Evolutionary conservation across 225 moss, liverwort and hornwort genomes (phyloP).

Genomic region (Anthoceros angustus): DNA sequence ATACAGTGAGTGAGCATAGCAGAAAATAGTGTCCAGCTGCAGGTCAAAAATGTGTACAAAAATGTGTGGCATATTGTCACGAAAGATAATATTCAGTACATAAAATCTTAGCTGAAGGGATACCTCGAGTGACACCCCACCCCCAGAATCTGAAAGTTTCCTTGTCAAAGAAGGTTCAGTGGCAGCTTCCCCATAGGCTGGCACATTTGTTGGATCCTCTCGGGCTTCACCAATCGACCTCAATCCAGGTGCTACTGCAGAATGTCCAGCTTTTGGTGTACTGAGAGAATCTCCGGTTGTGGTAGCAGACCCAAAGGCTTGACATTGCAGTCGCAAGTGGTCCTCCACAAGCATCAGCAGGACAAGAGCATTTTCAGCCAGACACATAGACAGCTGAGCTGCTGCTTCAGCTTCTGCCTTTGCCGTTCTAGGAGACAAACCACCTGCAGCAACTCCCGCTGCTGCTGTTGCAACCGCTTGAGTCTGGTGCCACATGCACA

Average conservation of each 20-base stretch:
- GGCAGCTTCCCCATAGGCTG: constrained; percentile 17
- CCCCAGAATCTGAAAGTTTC: constrained; percentile 22
- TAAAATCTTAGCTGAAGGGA: neutral
- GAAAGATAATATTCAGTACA: constrained; percentile 8
- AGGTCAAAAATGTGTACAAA: neutral
- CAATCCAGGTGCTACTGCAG: constrained; percentile 10
- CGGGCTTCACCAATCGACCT: constrained; percentile 14
- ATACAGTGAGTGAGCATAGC: constrained; percentile 2
- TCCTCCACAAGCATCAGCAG: constrained; percentile 98
- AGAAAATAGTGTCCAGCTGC: neutral
- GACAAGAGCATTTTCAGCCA: constrained; percentile 98
- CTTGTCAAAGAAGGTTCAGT: constrained; percentile 20
- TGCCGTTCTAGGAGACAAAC: constrained; percentile 89
- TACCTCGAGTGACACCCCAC: constrained; percentile 37
- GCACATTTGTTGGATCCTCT: constrained; percentile 18
- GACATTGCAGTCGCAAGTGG: constrained; percentile 82
- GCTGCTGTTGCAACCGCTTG: constrained; percentile 98
- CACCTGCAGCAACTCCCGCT: constrained; percentile 95
- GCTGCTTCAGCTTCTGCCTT: constrained; percentile 93
- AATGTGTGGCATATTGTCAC: neutral
- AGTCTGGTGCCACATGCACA: constrained; percentile 34
- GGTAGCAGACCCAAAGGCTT: constrained; percentile 28
- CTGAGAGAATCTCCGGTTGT: constrained; percentile 6
- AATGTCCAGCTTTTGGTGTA: constrained; percentile 20
- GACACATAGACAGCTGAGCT: constrained; percentile 86